Evolutionary conservation across 2,329 filamentous ascomycete species (phyloP), one percentile per base, ranked within the genome.

Genomic region (Talaromyces atroroseus): DNA sequence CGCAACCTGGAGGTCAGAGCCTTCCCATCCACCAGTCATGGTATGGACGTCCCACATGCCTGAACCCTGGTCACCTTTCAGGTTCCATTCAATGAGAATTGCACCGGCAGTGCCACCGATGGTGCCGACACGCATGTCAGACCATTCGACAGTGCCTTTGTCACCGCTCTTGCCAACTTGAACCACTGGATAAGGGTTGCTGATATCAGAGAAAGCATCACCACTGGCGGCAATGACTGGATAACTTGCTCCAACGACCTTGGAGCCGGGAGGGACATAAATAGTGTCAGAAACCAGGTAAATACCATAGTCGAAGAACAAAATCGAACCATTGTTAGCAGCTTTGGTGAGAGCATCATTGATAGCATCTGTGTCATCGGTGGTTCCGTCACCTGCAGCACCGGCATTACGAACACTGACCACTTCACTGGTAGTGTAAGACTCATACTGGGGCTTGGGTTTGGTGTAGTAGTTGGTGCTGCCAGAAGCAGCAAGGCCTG

Each of bases 341-440:
- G 83, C 82, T 2, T 66, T 68, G 64, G 76, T 72, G 64, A 88
- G 82, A 61, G 91, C 91, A 38, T 76, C 71, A 76, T 96, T 96
- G 80, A 97, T 96, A 57, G 92, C 90, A 1, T 74, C 85, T 0
- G 92, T 96, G 68, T 96, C 92, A 69, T 97, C 92, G 26, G 87
- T 88, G 0, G 75, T 72, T 16, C 85, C 85, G 64, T 87, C 83
- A 61, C 82, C 82, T 45, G 63, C 74, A 6, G 74, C 74, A 54
- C 76, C 72, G 58, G 64, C 63, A 56, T 62, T 68, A 50, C 78
- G 71, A 26, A 78, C 75, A 54, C 76, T 79, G 45, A 74, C 49
- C 59, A 82, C 79, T 0, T 66, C 65, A 12, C 69, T 65, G 2
- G 68, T 63, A 3, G 71, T 60, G 1, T 70, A 63, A 2, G 65